Conservation (phyloP, 306 rosid genomes). For the Ziziphus jujuba region DNA sequence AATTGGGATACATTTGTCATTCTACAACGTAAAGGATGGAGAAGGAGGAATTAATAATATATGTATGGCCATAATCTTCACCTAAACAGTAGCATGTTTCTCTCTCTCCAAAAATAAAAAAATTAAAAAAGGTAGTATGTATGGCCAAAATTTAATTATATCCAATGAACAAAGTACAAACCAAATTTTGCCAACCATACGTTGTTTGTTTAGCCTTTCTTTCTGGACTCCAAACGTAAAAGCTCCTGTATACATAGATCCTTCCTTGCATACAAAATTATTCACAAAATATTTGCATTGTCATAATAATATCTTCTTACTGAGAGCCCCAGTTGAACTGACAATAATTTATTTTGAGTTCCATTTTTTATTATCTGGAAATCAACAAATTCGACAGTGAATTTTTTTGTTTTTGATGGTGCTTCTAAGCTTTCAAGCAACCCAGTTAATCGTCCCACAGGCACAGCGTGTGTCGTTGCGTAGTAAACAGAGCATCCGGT, state of each 20-base stretch:
- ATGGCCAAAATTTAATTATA: slow-evolving; percentile 25
- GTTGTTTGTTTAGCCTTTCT: background rate
- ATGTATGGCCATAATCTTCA: too few relatives aligned
- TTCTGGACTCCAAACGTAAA: too few relatives aligned
- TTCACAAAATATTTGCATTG: too few relatives aligned
- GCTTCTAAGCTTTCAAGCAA: slow-evolving; percentile 38
- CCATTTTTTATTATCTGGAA: background rate
- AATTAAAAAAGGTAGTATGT: slow-evolving; percentile 5
- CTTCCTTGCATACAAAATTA: too few relatives aligned
- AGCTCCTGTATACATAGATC: too few relatives aligned
- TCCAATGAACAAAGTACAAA: background rate
- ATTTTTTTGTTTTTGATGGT: slow-evolving; percentile 28
- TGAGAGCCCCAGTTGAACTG: background rate
- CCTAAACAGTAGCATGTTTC: background rate
- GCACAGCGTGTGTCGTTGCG: slow-evolving; percentile 8
- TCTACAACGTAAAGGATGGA: slow-evolving; percentile 11
- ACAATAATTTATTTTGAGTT: background rate
- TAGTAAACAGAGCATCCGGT: slow-evolving; percentile 27
- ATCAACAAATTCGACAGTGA: background rate
- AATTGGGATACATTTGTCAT: slow-evolving; percentile 7
- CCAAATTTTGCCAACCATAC: slow-evolving; percentile 19
- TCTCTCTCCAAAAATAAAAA: too few relatives aligned
- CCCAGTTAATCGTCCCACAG: slow-evolving; percentile 21
- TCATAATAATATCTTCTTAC: too few relatives aligned
- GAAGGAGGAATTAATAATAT: too few relatives aligned